Evolutionary conservation across 2,329 filamentous ascomycete genomes (phyloP).

Genomic region (Fusarium mangiferae): DNA sequence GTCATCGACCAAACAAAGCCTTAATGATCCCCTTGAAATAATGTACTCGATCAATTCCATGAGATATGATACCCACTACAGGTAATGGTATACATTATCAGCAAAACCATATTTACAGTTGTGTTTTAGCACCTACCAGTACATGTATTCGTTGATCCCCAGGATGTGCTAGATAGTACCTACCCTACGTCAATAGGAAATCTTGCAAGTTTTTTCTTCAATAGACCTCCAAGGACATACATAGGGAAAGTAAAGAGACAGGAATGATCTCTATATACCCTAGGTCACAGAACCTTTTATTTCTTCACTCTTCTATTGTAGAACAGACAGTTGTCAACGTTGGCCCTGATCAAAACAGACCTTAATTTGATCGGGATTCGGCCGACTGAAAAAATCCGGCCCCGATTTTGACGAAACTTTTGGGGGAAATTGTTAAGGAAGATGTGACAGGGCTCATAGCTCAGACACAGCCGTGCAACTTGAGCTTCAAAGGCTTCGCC

Average conservation of each 20-base stretch:
- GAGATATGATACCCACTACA: too few relatives aligned
- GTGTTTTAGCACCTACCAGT: background rate
- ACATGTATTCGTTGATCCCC: background rate
- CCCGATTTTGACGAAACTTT: slow-evolving; percentile 14
- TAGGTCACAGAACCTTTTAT: too few relatives aligned
- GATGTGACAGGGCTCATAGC: slow-evolving; percentile 5
- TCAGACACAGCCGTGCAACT: slow-evolving; percentile 22
- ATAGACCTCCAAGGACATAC: background rate
- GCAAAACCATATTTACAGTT: too few relatives aligned
- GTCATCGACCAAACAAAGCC: background rate
- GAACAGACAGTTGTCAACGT: background rate
- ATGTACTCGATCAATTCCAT: too few relatives aligned
- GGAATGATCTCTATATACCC: background rate
- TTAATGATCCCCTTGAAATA: background rate
- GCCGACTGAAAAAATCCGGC: slow-evolving; percentile 17
- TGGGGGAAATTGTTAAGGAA: slow-evolving; percentile 26
- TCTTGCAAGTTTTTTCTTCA: background rate
- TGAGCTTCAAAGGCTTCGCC: background rate
- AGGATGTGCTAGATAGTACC: background rate
- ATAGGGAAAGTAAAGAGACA: background rate
- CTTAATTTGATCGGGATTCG: slow-evolving; percentile 16
- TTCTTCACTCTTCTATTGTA: background rate
- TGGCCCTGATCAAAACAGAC: background rate
- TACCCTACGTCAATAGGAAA: background rate
- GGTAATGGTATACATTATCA: background rate